Base-by-base conservation (phyloP, 495 filamentous ascomycete species). In the Cercophora scortea region DNA sequence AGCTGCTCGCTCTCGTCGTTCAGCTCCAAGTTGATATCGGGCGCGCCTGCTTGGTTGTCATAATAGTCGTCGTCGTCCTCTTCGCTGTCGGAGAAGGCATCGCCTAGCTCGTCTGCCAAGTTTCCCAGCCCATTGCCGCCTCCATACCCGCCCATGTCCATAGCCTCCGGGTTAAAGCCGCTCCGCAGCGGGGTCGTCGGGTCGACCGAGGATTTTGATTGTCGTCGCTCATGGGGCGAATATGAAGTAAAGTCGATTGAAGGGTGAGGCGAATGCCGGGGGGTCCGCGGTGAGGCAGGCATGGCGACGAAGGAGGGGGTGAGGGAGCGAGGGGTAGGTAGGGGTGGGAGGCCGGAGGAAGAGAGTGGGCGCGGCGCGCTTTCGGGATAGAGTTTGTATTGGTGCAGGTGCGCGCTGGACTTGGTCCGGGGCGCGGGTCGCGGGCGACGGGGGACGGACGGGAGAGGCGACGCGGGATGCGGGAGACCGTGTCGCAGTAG, bases 41-140 rank as follows among this genome's bases (percentile, higher is more conserved):
- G 56, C 8, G 62, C 50, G n/a, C 73, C 71, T 12, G 60, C 70
- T n/a, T 74, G 71, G 9, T 65, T 65, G 4, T 72, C 77, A 8
- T 84, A 84, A 42, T 84, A 83, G 43, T 82, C 76, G 51, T 81
- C 77, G 49, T 81, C 84, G 68, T 82, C 76, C 69, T 81, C 75
- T 32, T 79, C 75, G 12, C 63, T 72, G 46, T 78, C 79, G 12
- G 76, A 81, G 55, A 80, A 77, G 9, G 76, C 76, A 50, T 80
- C 83, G 13, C 79, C 83, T 25, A 87, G 69, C 59, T 93, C 88
- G 57, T 95, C 90, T 11, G 90, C 89, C 15, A 96, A 71, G 56
- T 87, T 94, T 35, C 89, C 90, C 16, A 93, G 69, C 0, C 88
- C 88, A 34, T 82, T 83, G 33, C 61, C 66, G 3, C 56, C 64